phyloP scores from a whole-genome alignment of 2,329 filamentous ascomycete species.

The Polychaeton citri region DNA sequence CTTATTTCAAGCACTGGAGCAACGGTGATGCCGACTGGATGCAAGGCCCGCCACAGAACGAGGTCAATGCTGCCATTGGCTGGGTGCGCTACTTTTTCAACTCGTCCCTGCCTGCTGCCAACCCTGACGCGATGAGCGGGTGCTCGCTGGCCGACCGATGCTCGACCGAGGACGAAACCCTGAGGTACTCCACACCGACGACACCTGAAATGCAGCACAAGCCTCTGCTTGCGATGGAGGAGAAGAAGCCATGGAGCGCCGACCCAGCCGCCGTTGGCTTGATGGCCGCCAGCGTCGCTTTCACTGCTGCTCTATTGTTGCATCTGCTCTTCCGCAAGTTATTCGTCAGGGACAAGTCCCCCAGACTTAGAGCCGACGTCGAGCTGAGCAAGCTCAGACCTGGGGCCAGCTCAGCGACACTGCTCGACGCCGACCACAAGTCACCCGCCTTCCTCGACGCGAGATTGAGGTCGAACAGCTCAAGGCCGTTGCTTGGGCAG shows the following conservation, averaged over 20 bases:
- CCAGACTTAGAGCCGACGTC: slow-evolving; percentile 1
- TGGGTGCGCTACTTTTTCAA: slow-evolving; percentile 40
- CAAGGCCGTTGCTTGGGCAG: slow-evolving; percentile 4
- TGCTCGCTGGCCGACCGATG: slow-evolving; percentile 7
- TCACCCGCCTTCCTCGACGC: not conserved
- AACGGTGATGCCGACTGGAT: slow-evolving; percentile 31
- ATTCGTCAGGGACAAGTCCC: not conserved
- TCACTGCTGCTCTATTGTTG: slow-evolving; percentile 5
- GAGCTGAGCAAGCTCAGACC: slow-evolving; percentile 4
- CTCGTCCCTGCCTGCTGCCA: slow-evolving; percentile 21
- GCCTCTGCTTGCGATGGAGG: not conserved
- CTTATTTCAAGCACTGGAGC: slow-evolving; percentile 37
- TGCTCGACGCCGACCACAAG: slow-evolving; percentile 1
- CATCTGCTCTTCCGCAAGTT: slow-evolving; percentile 5
- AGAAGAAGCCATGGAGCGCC: slow-evolving; percentile 1
- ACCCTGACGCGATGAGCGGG: slow-evolving; percentile 5
- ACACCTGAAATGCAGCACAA: slow-evolving; percentile 1
- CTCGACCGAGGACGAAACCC: slow-evolving; percentile 14
- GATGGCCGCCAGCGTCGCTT: slow-evolving; percentile 3
- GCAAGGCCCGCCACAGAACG: slow-evolving; percentile 29
- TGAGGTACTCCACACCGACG: slow-evolving; percentile 9
- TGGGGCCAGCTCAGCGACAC: not conserved
- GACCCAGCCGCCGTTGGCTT: slow-evolving; percentile 3
- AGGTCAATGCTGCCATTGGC: slow-evolving; percentile 29
- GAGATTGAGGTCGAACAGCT: slow-evolving; percentile 1